A percentile compares a stretch with the other conserved stretches of the same genome.
These are phyloP conservation scores for Lasiosphaeriaceae sp. DNA, from an alignment of 495 filamentous ascomycete genomes.

Conservation along the genomic window DNA sequence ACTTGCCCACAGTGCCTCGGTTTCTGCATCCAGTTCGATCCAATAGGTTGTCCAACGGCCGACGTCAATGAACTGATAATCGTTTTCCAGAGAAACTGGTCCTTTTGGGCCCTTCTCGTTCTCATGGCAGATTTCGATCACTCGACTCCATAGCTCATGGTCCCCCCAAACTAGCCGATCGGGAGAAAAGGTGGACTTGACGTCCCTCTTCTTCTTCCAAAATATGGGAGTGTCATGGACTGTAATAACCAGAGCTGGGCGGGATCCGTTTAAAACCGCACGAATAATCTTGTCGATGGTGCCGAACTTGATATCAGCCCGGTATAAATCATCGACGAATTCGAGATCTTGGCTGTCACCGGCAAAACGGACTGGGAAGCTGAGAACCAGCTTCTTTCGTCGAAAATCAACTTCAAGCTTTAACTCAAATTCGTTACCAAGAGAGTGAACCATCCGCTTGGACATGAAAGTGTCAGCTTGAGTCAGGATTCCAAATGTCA, in stretches of 20 bases:
- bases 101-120: constrained; percentile 26
- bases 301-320: constrained; percentile 59
- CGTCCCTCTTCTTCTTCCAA: constrained; percentile 50
- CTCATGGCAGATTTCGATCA: constrained; percentile 62
- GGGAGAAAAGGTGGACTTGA: constrained; percentile 36
- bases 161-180: constrained; percentile 57
- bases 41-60: constrained; percentile 73
- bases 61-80: constrained; percentile 64
- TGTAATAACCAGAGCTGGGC: constrained; percentile 51
- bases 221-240: constrained; percentile 63
- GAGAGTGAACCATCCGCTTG: constrained; percentile 34
- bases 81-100: constrained; percentile 52
- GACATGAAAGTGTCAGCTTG: constrained; percentile 43
- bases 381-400: constrained; percentile 38
- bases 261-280: constrained; percentile 29
- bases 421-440: constrained; percentile 1
- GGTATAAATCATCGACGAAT: constrained; percentile 27
- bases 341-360: background rate
- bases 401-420: constrained; percentile 43
- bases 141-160: constrained; percentile 68
- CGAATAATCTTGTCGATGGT: constrained; percentile 57
- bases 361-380: constrained; percentile 17
- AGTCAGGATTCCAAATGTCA: constrained; percentile 55
- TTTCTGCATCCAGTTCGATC: constrained; percentile 43
- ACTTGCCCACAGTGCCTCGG: constrained; percentile 28